These are phyloP conservation scores for Alternaria arbusti DNA, from an alignment of 2,329 filamentous ascomycete genomes.

Conservation along the genomic window DNA sequence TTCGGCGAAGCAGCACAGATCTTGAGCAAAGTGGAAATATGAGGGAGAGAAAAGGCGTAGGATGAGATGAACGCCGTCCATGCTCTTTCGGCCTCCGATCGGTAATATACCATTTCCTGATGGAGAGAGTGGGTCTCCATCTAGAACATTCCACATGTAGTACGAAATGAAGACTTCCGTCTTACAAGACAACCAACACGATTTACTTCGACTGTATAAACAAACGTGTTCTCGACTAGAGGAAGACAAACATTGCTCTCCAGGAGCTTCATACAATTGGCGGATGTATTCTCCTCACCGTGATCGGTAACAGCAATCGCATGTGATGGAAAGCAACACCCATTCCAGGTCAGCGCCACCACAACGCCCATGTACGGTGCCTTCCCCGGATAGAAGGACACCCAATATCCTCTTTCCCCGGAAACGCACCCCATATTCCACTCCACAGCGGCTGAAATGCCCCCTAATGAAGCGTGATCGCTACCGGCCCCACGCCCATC, in stretches of 20 bases:
- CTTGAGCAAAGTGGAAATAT: background rate
- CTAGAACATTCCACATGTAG: background rate
- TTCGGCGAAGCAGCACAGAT: background rate
- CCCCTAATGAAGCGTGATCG: background rate
- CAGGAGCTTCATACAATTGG: background rate
- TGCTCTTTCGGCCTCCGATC: background rate
- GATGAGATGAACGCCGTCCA: no score
- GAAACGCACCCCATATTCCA: background rate
- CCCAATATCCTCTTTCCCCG: background rate
- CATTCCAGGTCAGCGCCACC: background rate
- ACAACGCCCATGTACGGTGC: background rate
- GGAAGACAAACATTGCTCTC: background rate
- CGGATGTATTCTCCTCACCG: background rate
- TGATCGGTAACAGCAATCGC: background rate
- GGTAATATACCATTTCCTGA: no score
- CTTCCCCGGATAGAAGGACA: background rate
- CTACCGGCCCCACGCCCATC: background rate
- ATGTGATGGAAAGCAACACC: background rate
- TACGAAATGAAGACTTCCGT: background rate
- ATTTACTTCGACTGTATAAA: no score
- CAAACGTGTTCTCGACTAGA: no score
- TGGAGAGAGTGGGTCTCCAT: background rate
- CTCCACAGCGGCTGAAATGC: conserved; percentile 3
- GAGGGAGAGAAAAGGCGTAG: background rate
- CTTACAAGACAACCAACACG: background rate